Evolutionary conservation across 345 rosid species (phyloP).

Genomic region (Citrus australasica): DNA sequence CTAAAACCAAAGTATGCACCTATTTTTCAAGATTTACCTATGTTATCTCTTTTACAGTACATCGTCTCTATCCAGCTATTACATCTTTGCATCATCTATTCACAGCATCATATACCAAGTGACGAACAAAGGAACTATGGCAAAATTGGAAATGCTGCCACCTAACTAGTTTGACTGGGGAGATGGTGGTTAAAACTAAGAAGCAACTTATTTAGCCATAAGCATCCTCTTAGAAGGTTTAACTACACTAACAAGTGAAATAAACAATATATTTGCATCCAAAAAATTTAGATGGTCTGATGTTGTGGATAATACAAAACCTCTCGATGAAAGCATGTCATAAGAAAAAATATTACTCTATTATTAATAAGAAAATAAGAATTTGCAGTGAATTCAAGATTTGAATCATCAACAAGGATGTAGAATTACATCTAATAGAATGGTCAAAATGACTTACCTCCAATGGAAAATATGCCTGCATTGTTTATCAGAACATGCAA

Average conservation of each 20-base stretch:
- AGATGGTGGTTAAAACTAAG: not conserved
- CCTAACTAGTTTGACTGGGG: not conserved
- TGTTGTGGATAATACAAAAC: not conserved
- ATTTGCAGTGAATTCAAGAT: not conserved
- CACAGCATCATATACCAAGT: not conserved
- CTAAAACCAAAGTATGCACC: not conserved
- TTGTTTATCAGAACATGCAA: constrained; percentile 86
- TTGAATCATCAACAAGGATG: not conserved
- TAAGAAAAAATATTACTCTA: not conserved
- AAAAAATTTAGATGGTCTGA: not conserved
- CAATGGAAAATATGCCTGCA: constrained; percentile 92
- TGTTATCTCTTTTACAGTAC: not conserved
- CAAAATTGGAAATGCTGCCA: not conserved
- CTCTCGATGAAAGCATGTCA: not conserved
- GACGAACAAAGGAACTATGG: not conserved
- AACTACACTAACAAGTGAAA: not conserved
- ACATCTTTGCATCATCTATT: not conserved
- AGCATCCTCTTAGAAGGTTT: not conserved
- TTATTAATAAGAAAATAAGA: not conserved
- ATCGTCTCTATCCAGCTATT: not conserved
- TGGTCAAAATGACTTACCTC: constrained; percentile 51
- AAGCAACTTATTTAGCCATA: not conserved
- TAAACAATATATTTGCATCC: not conserved
- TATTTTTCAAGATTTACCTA: not conserved
- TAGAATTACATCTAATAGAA: not conserved